Base-by-base conservation (phyloP, 83 land plant species). In the Diphasiastrum complanatum region DNA sequence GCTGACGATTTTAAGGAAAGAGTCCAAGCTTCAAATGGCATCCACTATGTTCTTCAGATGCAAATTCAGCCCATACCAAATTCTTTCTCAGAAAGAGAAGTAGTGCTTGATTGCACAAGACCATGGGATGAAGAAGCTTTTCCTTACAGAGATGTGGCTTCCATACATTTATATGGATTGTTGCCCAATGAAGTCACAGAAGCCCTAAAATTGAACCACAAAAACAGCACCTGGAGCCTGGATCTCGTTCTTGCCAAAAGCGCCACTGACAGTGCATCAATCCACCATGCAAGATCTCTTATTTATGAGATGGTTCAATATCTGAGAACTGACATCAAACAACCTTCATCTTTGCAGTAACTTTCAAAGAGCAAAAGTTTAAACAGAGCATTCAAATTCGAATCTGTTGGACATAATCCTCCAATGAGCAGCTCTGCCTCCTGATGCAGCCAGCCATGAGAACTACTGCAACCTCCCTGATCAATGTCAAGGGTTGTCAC, bases 221-320 rank as follows among this genome's bases (percentile, higher is more conserved):
- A 47, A 43, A 50, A 66, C 27, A 25, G 66, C 16, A 43, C 70
- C 45, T 56, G 47, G 3, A 79, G 71, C 33, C 45, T 77, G 30
- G 84, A 77, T 53, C 67, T 81, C 40, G 70, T 81, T 40, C 45
- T 63, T 0, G 84, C 84, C 1, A 48, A 74, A 45, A 64, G 76
- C 5, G 50, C 48, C 62, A 38, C 61, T 28, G 64, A 76, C 53
- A 75, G 79, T 49, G 84, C 84, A 33, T 81, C 84, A 28, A 76
- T 81, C n/a, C 80, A 81, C 45, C 84, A 81, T 37, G 84, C 80
- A 3, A 72, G 84, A 14, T 81, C 84, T 8, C 25, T 81, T 36
- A 66, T 76, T 22, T 81, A 81, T 41, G 76, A 76, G 23, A 77
- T 81, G 1, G 76, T 74, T 60, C 84, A 81, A 59, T 70, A 66